These are phyloP conservation scores for Heritiera fomes DNA, from an alignment of 345 rosid species.

Conservation along the genomic window DNA sequence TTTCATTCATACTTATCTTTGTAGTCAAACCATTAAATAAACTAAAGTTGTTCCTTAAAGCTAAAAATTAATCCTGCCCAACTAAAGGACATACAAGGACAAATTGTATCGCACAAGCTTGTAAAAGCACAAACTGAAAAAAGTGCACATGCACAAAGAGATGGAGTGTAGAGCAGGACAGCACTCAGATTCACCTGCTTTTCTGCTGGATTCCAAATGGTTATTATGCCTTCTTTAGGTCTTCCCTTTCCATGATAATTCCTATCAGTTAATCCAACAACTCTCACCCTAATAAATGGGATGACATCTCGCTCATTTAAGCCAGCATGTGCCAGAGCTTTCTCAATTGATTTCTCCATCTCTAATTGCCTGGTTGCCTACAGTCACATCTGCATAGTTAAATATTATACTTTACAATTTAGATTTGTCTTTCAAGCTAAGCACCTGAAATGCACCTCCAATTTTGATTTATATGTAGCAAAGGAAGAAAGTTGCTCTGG, in stretches of 20 bases:
- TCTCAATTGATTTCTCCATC: slow-evolving; percentile 64
- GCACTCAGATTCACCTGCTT: slow-evolving; percentile 56
- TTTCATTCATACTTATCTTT: slow-evolving; percentile 22
- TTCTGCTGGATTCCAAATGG: slow-evolving; percentile 94
- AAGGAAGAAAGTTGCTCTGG: slow-evolving; percentile 73
- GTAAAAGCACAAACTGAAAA: not conserved
- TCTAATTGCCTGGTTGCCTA: slow-evolving; percentile 66
- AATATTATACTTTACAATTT: slow-evolving; percentile 16
- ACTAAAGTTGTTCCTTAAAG: not conserved
- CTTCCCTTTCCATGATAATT: slow-evolving; percentile 35
- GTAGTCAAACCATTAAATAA: slow-evolving; percentile 11
- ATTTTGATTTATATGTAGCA: slow-evolving; percentile 61
- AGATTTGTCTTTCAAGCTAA: slow-evolving; percentile 14
- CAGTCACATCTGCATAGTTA: slow-evolving; percentile 30
- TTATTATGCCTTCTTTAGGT: slow-evolving; percentile 71
- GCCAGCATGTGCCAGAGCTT: slow-evolving; percentile 72
- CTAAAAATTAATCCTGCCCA: slow-evolving; percentile 7
- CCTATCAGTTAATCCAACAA: slow-evolving; percentile 62
- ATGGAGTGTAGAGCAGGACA: slow-evolving; percentile 2
- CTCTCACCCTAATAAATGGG: slow-evolving; percentile 86
- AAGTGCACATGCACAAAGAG: not conserved
- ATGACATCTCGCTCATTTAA: slow-evolving; percentile 75
- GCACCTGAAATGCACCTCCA: slow-evolving; percentile 58
- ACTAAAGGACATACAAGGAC: not conserved
- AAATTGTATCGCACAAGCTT: not conserved